A percentile compares a stretch with the other conserved stretches of the same genome.
Conservation (phyloP, 441 rosid species). For the Metrosideros polymorpha region DNA sequence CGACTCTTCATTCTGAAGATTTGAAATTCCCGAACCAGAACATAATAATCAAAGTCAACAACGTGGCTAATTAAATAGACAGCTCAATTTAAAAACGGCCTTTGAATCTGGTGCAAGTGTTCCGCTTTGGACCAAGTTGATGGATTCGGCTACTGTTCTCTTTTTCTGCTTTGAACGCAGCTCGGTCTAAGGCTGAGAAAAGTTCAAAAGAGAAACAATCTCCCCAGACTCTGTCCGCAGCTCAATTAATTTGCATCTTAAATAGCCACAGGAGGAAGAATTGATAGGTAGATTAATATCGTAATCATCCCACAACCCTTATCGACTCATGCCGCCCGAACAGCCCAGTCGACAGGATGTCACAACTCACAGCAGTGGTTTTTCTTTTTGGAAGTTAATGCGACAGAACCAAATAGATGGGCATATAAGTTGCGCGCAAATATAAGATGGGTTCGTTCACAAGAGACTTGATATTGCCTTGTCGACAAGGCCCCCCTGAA, state of each 20-base stretch:
- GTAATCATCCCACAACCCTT: background rate
- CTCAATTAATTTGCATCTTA: background rate
- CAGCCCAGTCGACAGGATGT: background rate
- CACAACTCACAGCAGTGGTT: background rate
- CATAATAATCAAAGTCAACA: background rate
- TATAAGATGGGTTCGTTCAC: background rate
- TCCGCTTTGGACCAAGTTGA: background rate
- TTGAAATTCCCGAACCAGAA: background rate
- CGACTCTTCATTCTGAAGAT: background rate
- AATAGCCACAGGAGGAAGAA: background rate
- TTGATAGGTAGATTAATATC: background rate
- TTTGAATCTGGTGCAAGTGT: background rate
- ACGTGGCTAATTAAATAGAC: background rate
- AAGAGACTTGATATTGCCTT: background rate
- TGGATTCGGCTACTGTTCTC: background rate
- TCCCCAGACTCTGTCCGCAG: background rate
- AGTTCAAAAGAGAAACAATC: background rate
- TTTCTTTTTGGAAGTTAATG: background rate
- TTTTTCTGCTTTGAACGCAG: background rate
- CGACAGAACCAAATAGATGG: background rate
- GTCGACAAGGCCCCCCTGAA: background rate
- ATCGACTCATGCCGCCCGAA: background rate
- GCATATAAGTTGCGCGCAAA: background rate
- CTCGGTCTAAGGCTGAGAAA: background rate
- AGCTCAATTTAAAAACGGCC: no score